Evolutionary conservation across 805 yeast species (phyloP).

Genomic region (Cyberlindnera lachancei): DNA sequence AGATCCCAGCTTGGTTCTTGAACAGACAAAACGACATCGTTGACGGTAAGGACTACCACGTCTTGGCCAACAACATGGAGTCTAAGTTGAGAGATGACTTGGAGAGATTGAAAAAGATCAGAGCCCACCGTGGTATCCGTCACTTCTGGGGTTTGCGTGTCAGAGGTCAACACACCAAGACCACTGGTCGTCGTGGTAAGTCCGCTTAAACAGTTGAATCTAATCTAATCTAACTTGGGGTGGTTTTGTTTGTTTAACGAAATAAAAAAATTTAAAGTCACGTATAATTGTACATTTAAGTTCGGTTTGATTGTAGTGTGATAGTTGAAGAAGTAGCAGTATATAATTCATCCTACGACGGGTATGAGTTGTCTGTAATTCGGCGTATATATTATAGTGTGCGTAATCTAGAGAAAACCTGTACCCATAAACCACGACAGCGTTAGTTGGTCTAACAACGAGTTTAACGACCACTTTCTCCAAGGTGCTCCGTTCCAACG

Average conservation of each 20-base stretch:
- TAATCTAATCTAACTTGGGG: neutral
- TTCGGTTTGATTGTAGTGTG: too few relatives aligned
- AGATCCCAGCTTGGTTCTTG: conserved; percentile 99
- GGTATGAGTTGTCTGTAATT: too few relatives aligned
- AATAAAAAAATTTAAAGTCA: neutral
- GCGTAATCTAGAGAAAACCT: too few relatives aligned
- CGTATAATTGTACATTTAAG: neutral
- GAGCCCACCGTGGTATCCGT: conserved; percentile 99
- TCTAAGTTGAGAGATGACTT: conserved; percentile 99
- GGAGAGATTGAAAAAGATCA: conserved; percentile 99
- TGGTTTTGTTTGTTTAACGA: conserved; percentile 1
- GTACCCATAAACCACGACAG: too few relatives aligned
- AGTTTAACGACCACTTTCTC: conserved; percentile 18
- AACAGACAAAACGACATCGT: conserved; percentile 98
- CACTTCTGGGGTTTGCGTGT: conserved; percentile 99
- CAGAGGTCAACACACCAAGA: conserved; percentile 99
- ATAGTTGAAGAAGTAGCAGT: too few relatives aligned
- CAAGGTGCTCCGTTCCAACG: conserved; percentile 54
- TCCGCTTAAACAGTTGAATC: conserved; percentile 10
- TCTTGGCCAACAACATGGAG: conserved; percentile 97
- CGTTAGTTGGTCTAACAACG: neutral
- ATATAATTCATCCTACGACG: too few relatives aligned
- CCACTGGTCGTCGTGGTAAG: conserved; percentile 94
- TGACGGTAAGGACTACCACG: conserved; percentile 99
- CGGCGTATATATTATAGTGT: too few relatives aligned